These are phyloP conservation scores for Diaporthe citriasiana DNA, from an alignment of 2,329 filamentous ascomycete genomes.

Conservation along the genomic window DNA sequence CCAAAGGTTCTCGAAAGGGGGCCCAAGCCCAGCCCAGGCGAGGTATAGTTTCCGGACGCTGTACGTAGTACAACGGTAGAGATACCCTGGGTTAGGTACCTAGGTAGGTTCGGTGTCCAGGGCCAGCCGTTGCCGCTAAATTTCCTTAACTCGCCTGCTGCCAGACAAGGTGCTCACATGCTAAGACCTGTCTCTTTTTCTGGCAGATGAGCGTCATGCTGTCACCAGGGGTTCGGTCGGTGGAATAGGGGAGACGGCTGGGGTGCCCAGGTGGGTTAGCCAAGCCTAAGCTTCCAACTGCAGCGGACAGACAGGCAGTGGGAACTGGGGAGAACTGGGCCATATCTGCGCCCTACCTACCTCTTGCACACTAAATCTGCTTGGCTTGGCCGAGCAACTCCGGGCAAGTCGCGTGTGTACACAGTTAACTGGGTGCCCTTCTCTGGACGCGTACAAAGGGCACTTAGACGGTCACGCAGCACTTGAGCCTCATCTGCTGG, in stretches of 20 bases:
- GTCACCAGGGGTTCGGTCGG: not conserved
- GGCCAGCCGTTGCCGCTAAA: constrained; percentile 5
- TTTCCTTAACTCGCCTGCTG: not conserved
- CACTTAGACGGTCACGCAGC: constrained; percentile 13
- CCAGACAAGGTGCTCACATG: constrained; percentile 9
- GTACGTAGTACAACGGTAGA: not conserved
- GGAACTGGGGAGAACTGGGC: not conserved
- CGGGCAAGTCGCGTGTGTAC: constrained; percentile 18
- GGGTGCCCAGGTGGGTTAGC: constrained; percentile 28
- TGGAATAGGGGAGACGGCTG: constrained; percentile 25
- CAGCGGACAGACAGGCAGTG: constrained; percentile 8
- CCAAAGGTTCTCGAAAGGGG: constrained; percentile 38
- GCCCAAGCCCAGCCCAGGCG: constrained; percentile 28
- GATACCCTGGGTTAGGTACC: not conserved
- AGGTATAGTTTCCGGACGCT: constrained; percentile 12
- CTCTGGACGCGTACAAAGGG: constrained; percentile 3
- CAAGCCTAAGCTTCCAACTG: constrained; percentile 19
- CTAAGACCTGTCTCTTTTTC: not conserved
- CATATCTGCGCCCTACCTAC: not conserved
- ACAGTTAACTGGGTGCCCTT: not conserved
- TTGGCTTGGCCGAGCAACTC: not conserved
- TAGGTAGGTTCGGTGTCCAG: not conserved
- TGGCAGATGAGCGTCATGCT: constrained; percentile 23
- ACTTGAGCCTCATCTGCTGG: constrained; percentile 5
- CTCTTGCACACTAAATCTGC: not conserved